Base-by-base conservation (phyloP, 2,329 filamentous ascomycete genomes). In the Pestalotiopsis sp. region DNA sequence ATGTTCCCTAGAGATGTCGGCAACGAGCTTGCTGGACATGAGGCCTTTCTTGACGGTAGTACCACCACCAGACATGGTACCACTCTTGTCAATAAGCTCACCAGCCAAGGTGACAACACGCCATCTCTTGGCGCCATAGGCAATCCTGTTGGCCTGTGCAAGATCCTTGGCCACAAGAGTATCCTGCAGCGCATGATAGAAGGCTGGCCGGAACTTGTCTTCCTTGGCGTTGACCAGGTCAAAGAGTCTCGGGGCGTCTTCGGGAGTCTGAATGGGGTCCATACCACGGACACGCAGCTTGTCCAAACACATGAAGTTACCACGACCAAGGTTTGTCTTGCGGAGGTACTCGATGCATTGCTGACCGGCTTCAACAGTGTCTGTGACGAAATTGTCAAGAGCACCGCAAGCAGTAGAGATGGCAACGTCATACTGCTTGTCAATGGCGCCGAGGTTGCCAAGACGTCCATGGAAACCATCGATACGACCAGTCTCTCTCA, bases 41-140 rank as follows among this genome's bases (percentile, higher is more conserved):
- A 94, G 90, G 0, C 97, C 97, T 77, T 91, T 94, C 75, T 95
- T 95, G 68, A 96, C 93, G 17, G 93, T 93, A 60, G 90, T 95
- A 68, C 96, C 96, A 85, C 96, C 96, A 84, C 96, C 96, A 69
- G 93, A 97, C 96, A 99, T 98, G 45, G 96, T 98, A 85, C 96
- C 96, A 1, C 95, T 98, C 79, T 97, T 97, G 82, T 99, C 96
- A 73, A 99, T 98, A 66, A 99, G 87, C 80, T 98, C 95, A 63
- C 96, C 96, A 70, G 95, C 94, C 2, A 99, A 88, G 0, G 96
- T 99, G 56, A 99, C 96, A 3, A 99, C 96, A 72, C 96, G 91
- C 96, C 96, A 99, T 79, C 96, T 86, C 83, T 91, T 93, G 60
- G 93, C 93, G 57, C 96, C 95, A 76, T 98, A 99, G 7, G 96